These are phyloP conservation scores for Debaryomyces prosopidis DNA, from an alignment of 805 yeast species.

Conservation along the genomic window DNA sequence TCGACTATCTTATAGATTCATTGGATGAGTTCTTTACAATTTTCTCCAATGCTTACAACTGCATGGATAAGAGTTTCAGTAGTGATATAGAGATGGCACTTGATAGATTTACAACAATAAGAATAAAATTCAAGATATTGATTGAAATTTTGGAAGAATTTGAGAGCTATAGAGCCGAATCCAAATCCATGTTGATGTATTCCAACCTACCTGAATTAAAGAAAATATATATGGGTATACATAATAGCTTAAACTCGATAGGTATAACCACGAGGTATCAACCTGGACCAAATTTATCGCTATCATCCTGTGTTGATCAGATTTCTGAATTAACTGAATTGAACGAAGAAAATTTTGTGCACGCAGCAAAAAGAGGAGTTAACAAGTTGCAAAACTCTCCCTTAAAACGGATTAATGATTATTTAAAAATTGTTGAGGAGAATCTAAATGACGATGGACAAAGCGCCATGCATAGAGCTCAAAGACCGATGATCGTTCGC, in stretches of 20 bases:
- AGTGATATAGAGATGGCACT: conserved; percentile 1
- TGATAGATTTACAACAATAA: conserved; percentile 3
- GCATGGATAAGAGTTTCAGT: not conserved
- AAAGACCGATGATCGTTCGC: conserved; percentile 3
- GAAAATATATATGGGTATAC: conserved; percentile 9
- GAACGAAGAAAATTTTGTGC: conserved; percentile 6
- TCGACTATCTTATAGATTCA: not conserved
- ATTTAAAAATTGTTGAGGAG: conserved; percentile 5
- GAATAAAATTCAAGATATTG: conserved; percentile 7
- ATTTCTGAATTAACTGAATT: conserved; percentile 8
- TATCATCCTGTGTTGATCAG: conserved; percentile 9
- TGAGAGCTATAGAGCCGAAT: conserved; percentile 4
- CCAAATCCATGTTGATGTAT: conserved; percentile 12
- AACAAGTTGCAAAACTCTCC: conserved; percentile 1
- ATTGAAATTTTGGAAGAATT: conserved; percentile 5
- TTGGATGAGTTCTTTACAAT: conserved; percentile 6
- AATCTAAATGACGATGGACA: conserved; percentile 1
- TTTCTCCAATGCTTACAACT: conserved; percentile 1
- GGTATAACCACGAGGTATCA: conserved; percentile 11
- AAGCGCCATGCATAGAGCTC: not conserved
- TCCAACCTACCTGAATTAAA: conserved; percentile 14
- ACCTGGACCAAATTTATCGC: conserved; percentile 11
- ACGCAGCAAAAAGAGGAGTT: conserved; percentile 2
- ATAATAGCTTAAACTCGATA: conserved; percentile 14
- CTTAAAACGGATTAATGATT: conserved; percentile 4